These are phyloP conservation scores for Musa acuminata DNA, from an alignment of 176 grass and related monocot species.

Conservation along the genomic window DNA sequence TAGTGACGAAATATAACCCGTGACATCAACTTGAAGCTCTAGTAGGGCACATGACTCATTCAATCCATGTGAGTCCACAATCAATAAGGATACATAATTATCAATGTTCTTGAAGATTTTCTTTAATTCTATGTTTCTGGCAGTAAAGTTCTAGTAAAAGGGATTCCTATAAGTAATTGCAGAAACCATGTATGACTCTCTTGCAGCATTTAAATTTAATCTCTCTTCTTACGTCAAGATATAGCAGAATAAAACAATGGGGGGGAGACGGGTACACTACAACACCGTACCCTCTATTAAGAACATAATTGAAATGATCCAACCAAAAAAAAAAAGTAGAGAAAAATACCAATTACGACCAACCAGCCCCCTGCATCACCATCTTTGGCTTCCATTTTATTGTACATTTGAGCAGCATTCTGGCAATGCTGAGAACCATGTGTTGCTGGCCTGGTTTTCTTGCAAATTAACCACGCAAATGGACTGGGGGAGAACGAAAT, in stretches of 20 bases:
- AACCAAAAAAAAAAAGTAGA: not conserved
- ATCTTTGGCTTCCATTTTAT: constrained; percentile 3
- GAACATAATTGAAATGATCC: not conserved
- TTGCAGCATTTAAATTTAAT: not conserved
- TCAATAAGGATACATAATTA: too few species aligned
- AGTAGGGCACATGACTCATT: too few species aligned
- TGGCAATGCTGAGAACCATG: not conserved
- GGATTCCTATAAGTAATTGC: not conserved
- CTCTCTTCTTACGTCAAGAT: not conserved
- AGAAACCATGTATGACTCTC: not conserved
- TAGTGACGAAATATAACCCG: too few species aligned
- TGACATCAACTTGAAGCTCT: too few species aligned
- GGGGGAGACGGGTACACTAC: not conserved
- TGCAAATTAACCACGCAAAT: not conserved
- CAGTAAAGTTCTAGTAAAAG: too few species aligned
- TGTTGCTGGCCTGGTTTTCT: not conserved
- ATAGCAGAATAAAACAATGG: constrained; percentile 8
- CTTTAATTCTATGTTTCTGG: not conserved
- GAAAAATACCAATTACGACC: not conserved
- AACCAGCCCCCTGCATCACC: not conserved
- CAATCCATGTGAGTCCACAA: too few species aligned
- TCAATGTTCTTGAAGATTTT: not conserved
- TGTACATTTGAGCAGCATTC: constrained; percentile 1
- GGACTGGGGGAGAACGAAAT: not conserved
- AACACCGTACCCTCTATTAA: not conserved